Base-by-base conservation (phyloP, 306 rosid genomes). In the Cicer pinnatifidum region DNA sequence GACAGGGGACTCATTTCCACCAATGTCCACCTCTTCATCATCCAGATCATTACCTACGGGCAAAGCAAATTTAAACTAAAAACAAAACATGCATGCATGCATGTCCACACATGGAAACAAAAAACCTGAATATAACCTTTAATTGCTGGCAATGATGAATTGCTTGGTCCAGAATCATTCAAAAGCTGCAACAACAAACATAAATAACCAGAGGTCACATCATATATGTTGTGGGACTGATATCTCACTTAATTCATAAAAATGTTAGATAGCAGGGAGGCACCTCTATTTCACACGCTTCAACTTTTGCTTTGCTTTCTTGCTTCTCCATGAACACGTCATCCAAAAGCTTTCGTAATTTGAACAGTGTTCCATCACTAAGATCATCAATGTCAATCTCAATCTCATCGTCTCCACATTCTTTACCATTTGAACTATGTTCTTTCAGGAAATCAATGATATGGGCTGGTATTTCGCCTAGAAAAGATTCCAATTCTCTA, bases 211-310 rank as follows among this genome's bases (percentile, higher is more conserved):
- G 1, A 74, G 48, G 38, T 67, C 61, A 70, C n/a, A 44, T 28
- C 67, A 41, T 13, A 38, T 6, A 59, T 62, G 38, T n/a, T 59
- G 65, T 46, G 45, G 62, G 69, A 76, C n/a, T 47, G 51, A 45
- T 44, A 76, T 54, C 39, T 41, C 74, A 54, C 75, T 54, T 50
- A 69, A 74, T 37, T 66, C 72, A 46, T 41, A 16, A 56, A 37
- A 50, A 33, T 15, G n/a, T 44, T 65, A 52, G 67, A 19, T 37
- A 69, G 78, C 67, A 66, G 45, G 38, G 59, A 33, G n/a, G 71
- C 85, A 89, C 89, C 97, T 86, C 96, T 75, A 91, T 80, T 68
- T 87, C 93, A 86, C 88, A 89, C 7, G 83, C 87, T 78, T 86
- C 92, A 45, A 69, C 81, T 78, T 76, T 78, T 62, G 67, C 80